phyloP scores from a whole-genome alignment of 116 monocot genomes.

The Dioscorea cayenensis region DNA sequence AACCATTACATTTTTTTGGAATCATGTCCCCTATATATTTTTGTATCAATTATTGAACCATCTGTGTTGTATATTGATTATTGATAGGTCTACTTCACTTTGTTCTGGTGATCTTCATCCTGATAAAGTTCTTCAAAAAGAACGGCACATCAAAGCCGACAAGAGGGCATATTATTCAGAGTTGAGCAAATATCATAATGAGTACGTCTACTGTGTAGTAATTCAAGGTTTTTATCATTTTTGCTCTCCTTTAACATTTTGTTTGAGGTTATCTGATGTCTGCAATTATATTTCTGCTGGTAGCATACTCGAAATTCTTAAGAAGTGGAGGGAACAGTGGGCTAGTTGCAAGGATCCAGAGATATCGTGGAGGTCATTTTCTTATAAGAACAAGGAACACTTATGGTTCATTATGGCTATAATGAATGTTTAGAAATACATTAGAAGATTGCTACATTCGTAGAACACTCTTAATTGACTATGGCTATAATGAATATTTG shows the following conservation, averaged over 20 bases:
- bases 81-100: slow-evolving; percentile 65
- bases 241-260: not conserved
- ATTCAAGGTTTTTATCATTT: not conserved
- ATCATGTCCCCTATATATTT: not conserved
- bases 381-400: not conserved
- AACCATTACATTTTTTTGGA: not conserved
- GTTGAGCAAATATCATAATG: slow-evolving; percentile 48
- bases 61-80: slow-evolving; percentile 3
- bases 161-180: slow-evolving; percentile 47
- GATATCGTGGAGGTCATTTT: slow-evolving; percentile 31
- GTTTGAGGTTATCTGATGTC: not conserved
- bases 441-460: not conserved
- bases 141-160: slow-evolving; percentile 21
- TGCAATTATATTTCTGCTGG: slow-evolving; percentile 12
- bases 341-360: slow-evolving; percentile 45
- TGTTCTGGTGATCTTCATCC: slow-evolving; percentile 70
- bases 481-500: not conserved
- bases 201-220: slow-evolving; percentile 26
- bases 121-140: slow-evolving; percentile 39
- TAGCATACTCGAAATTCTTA: slow-evolving; percentile 54
- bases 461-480: not conserved
- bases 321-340: slow-evolving; percentile 59
- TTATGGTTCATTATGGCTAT: too few species aligned
- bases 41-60: not conserved
- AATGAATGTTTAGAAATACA: too few species aligned